These are phyloP conservation scores for Rutstroemia sp. DNA, from an alignment of 2,329 filamentous ascomycete species.

Conservation along the genomic window DNA sequence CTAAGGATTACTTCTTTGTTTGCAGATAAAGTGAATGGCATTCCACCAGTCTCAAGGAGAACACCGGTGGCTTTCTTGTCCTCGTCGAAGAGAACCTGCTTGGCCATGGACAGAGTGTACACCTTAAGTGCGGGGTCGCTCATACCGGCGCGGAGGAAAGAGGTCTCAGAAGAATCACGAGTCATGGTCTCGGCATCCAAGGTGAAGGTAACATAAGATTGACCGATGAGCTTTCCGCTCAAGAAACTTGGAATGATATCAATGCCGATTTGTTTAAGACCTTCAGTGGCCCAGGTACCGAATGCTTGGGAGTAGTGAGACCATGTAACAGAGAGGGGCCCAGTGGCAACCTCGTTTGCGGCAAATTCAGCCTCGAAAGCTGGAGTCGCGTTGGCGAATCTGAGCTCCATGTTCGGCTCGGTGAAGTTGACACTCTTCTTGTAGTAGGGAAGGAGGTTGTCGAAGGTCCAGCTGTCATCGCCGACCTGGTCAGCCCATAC, in stretches of 20 bases:
- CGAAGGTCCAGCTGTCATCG: conserved; percentile 39
- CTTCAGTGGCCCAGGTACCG: conserved; percentile 15
- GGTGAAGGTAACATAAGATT: conserved; percentile 29
- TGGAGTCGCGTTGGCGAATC: conserved; percentile 25
- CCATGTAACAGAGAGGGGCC: conserved; percentile 36
- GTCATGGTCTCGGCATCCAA: conserved; percentile 24
- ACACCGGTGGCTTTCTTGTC: conserved; percentile 36
- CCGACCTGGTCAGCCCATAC: conserved; percentile 35
- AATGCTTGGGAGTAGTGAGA: conserved; percentile 34
- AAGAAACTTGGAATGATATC: conserved; percentile 32
- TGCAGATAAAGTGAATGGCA: conserved; percentile 6
- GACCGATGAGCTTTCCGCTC: conserved; percentile 34
- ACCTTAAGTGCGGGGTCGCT: conserved; percentile 28
- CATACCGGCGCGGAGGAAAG: conserved; percentile 25
- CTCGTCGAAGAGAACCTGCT: conserved; percentile 36
- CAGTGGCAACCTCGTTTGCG: conserved; percentile 25
- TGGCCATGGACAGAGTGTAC: conserved; percentile 35
- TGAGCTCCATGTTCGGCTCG: conserved; percentile 4
- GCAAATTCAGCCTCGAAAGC: conserved; percentile 19
- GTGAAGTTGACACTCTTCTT: conserved; percentile 14
- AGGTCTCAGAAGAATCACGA: conserved; percentile 32
- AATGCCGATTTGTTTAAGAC: conserved; percentile 33
- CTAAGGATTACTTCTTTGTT: conserved; percentile 33
- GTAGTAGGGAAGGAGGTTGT: conserved; percentile 39
- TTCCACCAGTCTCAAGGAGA: conserved; percentile 20